Evolutionary conservation across 495 filamentous ascomycete genomes (phyloP).

Genomic region (Penicillium desertorum): DNA sequence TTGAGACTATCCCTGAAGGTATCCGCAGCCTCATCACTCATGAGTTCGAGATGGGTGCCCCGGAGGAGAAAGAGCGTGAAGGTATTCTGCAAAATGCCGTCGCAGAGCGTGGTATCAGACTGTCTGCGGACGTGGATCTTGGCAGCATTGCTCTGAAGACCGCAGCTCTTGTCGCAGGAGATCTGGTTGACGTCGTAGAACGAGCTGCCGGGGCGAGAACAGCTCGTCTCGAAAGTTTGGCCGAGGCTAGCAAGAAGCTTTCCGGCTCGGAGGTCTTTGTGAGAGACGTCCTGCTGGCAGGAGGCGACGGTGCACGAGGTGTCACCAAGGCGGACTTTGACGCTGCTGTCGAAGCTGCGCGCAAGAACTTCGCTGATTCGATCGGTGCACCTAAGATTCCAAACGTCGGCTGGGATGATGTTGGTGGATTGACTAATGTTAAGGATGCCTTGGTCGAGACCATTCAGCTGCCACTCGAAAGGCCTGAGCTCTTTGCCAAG

Average conservation of each 20-base stretch:
- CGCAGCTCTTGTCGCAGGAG: constrained; percentile 89
- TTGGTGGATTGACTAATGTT: constrained; percentile 88
- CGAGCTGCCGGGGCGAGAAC: constrained; percentile 74
- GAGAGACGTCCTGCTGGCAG: constrained; percentile 84
- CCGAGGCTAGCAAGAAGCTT: constrained; percentile 43
- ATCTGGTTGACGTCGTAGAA: constrained; percentile 91
- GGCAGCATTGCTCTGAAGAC: constrained; percentile 86
- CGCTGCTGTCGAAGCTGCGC: constrained; percentile 83
- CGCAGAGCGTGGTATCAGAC: constrained; percentile 65
- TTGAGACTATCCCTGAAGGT: constrained; percentile 89
- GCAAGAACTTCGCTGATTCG: constrained; percentile 95
- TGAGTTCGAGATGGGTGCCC: constrained; percentile 89
- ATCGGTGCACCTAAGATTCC: constrained; percentile 98
- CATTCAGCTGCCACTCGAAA: constrained; percentile 88
- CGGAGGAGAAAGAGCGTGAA: constrained; percentile 89
- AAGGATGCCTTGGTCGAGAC: constrained; percentile 96
- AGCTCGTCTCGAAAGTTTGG: constrained; percentile 70
- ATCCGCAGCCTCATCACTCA: constrained; percentile 91
- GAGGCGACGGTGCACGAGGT: constrained; percentile 73
- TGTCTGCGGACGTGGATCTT: constrained; percentile 80
- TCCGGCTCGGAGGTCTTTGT: constrained; percentile 53
- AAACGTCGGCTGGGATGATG: constrained; percentile 94
- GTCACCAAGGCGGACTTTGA: constrained; percentile 89
- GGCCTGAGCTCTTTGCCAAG: constrained; percentile 93
- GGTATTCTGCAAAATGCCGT: constrained; percentile 78